These are phyloP conservation scores for Penicillium olsonii DNA, from an alignment of 2,329 filamentous ascomycete genomes.

Conservation along the genomic window DNA sequence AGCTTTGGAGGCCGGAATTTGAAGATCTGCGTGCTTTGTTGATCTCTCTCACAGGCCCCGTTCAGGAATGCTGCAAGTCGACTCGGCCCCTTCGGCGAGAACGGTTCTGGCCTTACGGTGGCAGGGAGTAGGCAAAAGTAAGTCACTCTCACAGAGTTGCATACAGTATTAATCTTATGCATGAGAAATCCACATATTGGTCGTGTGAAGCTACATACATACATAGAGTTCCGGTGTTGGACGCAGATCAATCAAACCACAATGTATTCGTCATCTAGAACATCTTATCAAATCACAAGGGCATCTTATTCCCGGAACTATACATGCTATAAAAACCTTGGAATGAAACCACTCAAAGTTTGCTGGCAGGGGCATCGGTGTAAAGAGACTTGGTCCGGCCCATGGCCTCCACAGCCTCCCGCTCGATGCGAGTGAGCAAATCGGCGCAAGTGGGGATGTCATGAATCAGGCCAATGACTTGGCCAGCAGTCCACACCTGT, in stretches of 20 bases:
- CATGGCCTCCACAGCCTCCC: conserved; percentile 69
- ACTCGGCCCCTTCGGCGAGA: neutral
- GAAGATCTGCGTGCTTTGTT: conserved; percentile 4
- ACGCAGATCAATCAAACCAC: too few relatives aligned
- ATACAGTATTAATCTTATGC: neutral
- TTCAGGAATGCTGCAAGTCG: conserved; percentile 4
- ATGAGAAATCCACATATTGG: too few relatives aligned
- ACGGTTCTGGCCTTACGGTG: too few relatives aligned
- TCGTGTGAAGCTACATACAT: too few relatives aligned
- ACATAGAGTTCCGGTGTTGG: too few relatives aligned
- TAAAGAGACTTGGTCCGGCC: conserved; percentile 60
- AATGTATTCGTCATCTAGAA: neutral
- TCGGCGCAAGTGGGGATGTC: conserved; percentile 76
- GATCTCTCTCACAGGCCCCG: conserved; percentile 7
- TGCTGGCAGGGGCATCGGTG: conserved; percentile 50
- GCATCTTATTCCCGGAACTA: neutral
- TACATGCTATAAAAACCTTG: neutral
- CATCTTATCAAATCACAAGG: neutral
- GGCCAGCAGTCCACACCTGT: conserved; percentile 93
- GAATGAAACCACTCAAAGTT: conserved; percentile 49
- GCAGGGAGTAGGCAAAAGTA: too few relatives aligned
- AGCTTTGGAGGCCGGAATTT: conserved; percentile 1
- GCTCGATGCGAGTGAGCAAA: conserved; percentile 72
- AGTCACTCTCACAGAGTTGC: neutral
- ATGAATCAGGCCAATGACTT: conserved; percentile 87